Conservation (phyloP, 768 basidiomycete species). For the Suillus placidus region DNA sequence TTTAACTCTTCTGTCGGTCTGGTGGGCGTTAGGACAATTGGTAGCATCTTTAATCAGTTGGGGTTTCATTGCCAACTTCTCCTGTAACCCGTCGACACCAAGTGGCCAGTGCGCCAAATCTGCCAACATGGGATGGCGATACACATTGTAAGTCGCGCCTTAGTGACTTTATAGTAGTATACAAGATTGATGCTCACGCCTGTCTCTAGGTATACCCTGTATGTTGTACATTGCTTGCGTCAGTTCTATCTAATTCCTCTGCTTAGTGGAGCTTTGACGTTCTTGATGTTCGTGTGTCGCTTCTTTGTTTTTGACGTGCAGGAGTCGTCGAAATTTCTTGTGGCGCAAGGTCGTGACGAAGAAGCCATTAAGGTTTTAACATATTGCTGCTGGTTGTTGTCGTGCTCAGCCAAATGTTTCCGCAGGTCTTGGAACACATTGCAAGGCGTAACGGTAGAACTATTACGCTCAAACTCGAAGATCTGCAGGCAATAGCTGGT, state of each 20-base stretch:
- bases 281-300: slow-evolving; percentile 56
- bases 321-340: slow-evolving; percentile 64
- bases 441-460: slow-evolving; percentile 50
- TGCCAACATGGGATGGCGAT: slow-evolving; percentile 66
- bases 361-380: slow-evolving; percentile 50
- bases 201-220: slow-evolving; percentile 43
- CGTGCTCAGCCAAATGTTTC: neutral
- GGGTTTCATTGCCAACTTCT: slow-evolving; percentile 58
- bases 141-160: slow-evolving; percentile 42
- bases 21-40: slow-evolving; percentile 57
- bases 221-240: slow-evolving; percentile 18
- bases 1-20: slow-evolving; percentile 55
- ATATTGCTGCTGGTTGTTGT: neutral
- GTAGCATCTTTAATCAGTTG: slow-evolving; percentile 54
- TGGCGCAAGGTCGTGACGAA: slow-evolving; percentile 56
- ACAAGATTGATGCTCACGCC: slow-evolving; percentile 7
- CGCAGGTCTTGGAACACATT: slow-evolving; percentile 49
- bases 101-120: slow-evolving; percentile 47
- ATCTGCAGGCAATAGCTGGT: slow-evolving; percentile 38
- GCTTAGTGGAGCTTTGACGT: slow-evolving; percentile 48
- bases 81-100: slow-evolving; percentile 40
- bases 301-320: slow-evolving; percentile 60
- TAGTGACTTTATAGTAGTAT: neutral
- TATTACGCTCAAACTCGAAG: slow-evolving; percentile 48
- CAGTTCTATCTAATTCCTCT: slow-evolving; percentile 7